Evolutionary conservation across 805 yeast species (phyloP), one percentile per base, ranked within the genome.

Genomic region (Debaryomyces prosopidis): DNA sequence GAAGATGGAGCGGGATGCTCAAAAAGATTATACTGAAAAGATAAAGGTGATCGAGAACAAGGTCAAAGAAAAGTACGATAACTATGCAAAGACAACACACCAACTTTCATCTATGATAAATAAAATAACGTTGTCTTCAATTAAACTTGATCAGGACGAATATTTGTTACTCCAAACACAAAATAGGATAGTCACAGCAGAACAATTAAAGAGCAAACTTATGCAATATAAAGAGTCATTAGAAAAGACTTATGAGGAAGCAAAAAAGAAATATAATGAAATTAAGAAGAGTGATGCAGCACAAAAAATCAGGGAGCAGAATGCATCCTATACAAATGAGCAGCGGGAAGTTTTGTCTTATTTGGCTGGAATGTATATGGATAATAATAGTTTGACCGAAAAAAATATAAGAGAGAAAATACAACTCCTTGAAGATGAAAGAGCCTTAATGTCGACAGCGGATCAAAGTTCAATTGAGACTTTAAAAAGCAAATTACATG

Each of bases 391-490:
- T 8, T 75, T 82, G 41, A 68, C 69, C 16, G 72, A 74, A 47
- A 49, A 45, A 3, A 55, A 54, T 39, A 59, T 82, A 8, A 48
- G 63, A 27, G 72, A 65, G 10, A 68, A 65, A 39, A 72, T 82
- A 26, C 66, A 66, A 19, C 63, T 69, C 30, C 62, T 82, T 19
- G 75, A 76, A 40, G 78, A 80, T 15, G 85, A 77, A 44, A 55
- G 65, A 40, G 57, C 68, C 2, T 59, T 69, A 18, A 58, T 68
- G 57, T 52, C 73, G 1, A 59, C 68, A 9, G 72, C 71, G 3
- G 76, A 72, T 46, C 55, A 57, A 40, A 63, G 66, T 31, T 63
- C 76, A 0, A 54, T 71, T 12, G 66, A 71, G 32, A 63, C 61
- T n/a, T 73, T 80, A 37, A 69, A 66, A 43, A 49, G 49, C 14